Conservation (phyloP, 257 asterid genomes). For the Jasminum sambac region DNA sequence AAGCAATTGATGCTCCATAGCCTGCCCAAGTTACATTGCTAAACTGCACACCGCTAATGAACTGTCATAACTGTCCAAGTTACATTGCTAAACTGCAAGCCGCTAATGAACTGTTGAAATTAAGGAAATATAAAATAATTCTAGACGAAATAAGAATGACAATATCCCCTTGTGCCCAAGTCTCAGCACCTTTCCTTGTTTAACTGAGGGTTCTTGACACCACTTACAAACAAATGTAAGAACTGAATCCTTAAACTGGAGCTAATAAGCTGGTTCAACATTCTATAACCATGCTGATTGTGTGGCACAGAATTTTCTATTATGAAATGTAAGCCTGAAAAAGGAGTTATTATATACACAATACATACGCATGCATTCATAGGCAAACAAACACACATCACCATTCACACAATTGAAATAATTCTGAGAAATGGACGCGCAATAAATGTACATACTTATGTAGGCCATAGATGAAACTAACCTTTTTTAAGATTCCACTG, state of each 20-base stretch:
- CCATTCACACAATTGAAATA: neutral
- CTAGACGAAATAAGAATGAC: neutral
- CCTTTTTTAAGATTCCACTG: neutral
- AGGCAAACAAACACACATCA: neutral
- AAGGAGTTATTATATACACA: neutral
- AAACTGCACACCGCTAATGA: neutral
- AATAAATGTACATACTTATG: conserved; percentile 4
- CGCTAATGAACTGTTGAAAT: neutral
- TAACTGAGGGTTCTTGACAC: neutral
- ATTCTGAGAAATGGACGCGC: conserved; percentile 1
- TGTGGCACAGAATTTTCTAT: no score
- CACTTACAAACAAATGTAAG: no score
- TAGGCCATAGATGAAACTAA: neutral
- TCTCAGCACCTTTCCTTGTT: neutral
- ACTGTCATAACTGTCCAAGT: neutral
- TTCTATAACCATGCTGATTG: no score
- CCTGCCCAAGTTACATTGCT: neutral
- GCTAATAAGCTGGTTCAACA: no score
- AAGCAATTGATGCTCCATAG: no score
- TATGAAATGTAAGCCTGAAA: neutral
- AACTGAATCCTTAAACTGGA: no score
- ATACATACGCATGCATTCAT: neutral
- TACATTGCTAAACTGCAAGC: neutral
- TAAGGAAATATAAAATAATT: neutral
- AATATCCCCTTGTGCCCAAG: neutral